Percentiles rank a stretch among this genome's conserved stretches.
phyloP scores from a whole-genome alignment of 768 basidiomycete species.

The Dacryopinax spathularia region DNA sequence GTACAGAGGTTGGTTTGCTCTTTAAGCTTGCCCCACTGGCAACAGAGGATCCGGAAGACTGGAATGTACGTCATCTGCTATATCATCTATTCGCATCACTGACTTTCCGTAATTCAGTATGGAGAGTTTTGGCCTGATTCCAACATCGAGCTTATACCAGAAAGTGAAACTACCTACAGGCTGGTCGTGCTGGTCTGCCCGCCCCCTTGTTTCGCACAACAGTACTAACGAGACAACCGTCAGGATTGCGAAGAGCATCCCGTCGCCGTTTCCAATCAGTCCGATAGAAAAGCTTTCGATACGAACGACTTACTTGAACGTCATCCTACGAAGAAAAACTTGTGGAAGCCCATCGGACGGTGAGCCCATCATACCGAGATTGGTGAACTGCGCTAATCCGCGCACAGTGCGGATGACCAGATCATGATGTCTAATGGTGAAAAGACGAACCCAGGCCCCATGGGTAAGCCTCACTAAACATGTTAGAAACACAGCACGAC shows the following conservation, averaged over 20 bases:
- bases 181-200: neutral
- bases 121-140: neutral
- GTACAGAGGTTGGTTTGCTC: neutral
- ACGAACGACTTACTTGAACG: neutral
- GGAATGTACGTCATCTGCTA: neutral
- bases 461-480: neutral
- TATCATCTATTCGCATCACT: too few species aligned
- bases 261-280: neutral
- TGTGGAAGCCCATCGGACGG: neutral
- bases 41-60: neutral
- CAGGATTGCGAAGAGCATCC: neutral
- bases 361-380: too few species aligned
- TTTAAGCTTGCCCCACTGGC: neutral
- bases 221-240: neutral
- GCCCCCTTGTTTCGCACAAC: neutral
- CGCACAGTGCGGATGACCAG: conserved; percentile 36
- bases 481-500: neutral
- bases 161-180: neutral
- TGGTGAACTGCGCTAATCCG: too few species aligned
- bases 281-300: neutral
- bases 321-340: neutral
- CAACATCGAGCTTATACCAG: neutral
- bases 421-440: conserved; percentile 28
- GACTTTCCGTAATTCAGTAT: too few species aligned
- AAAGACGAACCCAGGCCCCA: conserved; percentile 17